Percentiles rank a stretch among this genome's conserved stretches.
Conservation (phyloP, 345 rosid species). For the Hibiscus tridactylites region DNA sequence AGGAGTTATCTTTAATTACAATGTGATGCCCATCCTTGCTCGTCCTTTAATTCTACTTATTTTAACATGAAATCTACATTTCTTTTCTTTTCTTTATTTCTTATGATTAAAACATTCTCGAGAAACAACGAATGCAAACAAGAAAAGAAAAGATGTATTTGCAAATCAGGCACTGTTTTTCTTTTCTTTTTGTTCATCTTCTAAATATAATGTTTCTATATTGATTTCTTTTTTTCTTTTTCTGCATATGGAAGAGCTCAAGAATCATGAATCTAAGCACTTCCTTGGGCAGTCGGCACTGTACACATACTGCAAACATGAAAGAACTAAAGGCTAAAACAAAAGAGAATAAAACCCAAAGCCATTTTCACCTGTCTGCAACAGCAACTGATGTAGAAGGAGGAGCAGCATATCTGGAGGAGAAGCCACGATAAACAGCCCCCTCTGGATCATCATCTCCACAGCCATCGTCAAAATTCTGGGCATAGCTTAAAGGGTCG, state of each 20-base stretch:
- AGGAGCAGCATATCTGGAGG: conserved; percentile 33
- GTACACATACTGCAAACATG: background rate
- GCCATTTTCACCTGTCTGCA: conserved; percentile 1
- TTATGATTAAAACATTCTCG: too few species aligned
- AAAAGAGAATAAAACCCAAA: background rate
- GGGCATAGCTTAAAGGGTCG: conserved; percentile 42
- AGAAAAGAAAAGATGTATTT: background rate
- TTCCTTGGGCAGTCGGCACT: background rate
- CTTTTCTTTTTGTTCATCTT: too few species aligned
- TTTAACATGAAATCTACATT: too few species aligned
- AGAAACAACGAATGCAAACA: too few species aligned
- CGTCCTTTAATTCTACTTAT: too few species aligned
- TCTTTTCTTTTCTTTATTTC: too few species aligned
- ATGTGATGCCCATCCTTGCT: too few species aligned
- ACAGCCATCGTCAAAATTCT: conserved; percentile 36
- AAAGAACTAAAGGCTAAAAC: background rate
- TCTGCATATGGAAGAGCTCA: background rate
- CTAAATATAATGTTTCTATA: background rate
- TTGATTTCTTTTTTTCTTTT: background rate
- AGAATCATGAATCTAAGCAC: background rate
- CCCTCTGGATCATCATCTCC: conserved; percentile 23
- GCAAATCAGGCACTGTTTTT: background rate
- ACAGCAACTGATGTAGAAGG: conserved; percentile 10
- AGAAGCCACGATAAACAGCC: conserved; percentile 23
- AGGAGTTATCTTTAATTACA: too few species aligned